Evolutionary conservation across 1,139 yeast genomes (phyloP), one percentile per base, ranked within the genome.

Genomic region (Hemisphaericaspora subhashii): DNA sequence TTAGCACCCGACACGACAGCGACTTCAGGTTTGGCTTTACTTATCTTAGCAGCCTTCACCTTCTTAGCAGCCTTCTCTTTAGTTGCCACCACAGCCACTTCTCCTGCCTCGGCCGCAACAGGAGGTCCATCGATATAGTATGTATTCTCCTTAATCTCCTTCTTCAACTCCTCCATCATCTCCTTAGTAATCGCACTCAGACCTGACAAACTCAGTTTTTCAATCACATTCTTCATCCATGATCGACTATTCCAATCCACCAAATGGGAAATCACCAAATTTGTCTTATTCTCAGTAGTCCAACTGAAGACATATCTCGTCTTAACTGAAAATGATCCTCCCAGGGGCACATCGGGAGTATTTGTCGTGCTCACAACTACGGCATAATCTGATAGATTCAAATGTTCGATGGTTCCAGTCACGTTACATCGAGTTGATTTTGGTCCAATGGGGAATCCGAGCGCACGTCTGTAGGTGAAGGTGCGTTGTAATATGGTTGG

Each of bases 331-430:
- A 79, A 79, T 1, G 75, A 70, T 33, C 64, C 66, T 6, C 84
- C 84, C 62, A 77, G 77, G 0, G 84, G 84, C 4, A 79, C 84
- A 48, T 76, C 80, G 0, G 84, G 84, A 0, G 83, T 78, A 15
- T 52, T 57, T 2, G 79, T 66, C 1, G 61, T 62, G 7, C 73
- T 62, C 3, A 63, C 47, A 6, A 76, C 64, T 24, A 63, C 57
- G 5, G 73, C 55, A 43, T 62, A 58, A 30, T 62, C 63, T 13
- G 67, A 57, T 38, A 59, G 67, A 45, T 77, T 71, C 33, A 62
- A 46, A 42, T 69, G 66, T 39, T 68, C 70, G 13, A 77, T 58
- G 2, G 55, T 53, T 53, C 78, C 84, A 12, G 56, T 58, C 15
- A 74, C 77, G 40, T 66, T 70, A 45, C 81, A 79, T 35, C 62